phyloP scores from a whole-genome alignment of 1,284 basidiomycete genomes.

The Veloboletus limbatus region DNA sequence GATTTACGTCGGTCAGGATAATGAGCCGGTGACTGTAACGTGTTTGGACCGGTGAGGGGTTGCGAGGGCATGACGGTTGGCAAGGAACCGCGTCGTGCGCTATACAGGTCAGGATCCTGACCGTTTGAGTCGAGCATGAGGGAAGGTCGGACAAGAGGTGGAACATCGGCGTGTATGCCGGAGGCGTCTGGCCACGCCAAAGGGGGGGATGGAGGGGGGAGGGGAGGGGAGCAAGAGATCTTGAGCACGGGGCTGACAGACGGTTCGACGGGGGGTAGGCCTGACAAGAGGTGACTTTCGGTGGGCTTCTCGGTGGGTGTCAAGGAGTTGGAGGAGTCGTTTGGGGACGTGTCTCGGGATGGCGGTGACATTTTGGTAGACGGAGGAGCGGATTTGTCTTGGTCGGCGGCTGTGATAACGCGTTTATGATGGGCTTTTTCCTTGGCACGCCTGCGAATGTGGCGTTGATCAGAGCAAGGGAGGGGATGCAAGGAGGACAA shows the following conservation, averaged over 20 bases:
- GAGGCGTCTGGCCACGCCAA: constrained; percentile 40
- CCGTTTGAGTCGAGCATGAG: constrained; percentile 11
- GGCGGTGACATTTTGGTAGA: constrained; percentile 17
- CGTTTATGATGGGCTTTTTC: constrained; percentile 51
- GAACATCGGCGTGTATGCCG: constrained; percentile 30
- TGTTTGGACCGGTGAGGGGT: constrained; percentile 34
- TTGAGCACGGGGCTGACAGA: constrained; percentile 37
- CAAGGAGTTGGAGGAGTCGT: constrained; percentile 32
- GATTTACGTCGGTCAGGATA: constrained; percentile 50
- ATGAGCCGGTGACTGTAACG: constrained; percentile 15
- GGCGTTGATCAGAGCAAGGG: constrained; percentile 10
- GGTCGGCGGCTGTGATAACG: constrained; percentile 15
- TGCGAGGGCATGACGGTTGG: constrained; percentile 42
- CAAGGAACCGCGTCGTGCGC: constrained; percentile 46
- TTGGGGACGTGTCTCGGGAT: constrained; percentile 30
- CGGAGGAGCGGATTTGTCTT: constrained; percentile 12
- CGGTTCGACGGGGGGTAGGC: constrained; percentile 9
- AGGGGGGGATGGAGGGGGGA: constrained; percentile 37
- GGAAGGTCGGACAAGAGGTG: constrained; percentile 20
- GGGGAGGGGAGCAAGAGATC: constrained; percentile 36
- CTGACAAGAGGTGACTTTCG: constrained; percentile 16
- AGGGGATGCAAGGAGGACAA: constrained; percentile 18
- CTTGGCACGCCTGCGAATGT: constrained; percentile 65
- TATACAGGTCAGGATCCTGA: constrained; percentile 29
- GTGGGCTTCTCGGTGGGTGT: constrained; percentile 29